Evolutionary conservation across 106 monocot species (phyloP).

Genomic region (Dendrobium nobile): DNA sequence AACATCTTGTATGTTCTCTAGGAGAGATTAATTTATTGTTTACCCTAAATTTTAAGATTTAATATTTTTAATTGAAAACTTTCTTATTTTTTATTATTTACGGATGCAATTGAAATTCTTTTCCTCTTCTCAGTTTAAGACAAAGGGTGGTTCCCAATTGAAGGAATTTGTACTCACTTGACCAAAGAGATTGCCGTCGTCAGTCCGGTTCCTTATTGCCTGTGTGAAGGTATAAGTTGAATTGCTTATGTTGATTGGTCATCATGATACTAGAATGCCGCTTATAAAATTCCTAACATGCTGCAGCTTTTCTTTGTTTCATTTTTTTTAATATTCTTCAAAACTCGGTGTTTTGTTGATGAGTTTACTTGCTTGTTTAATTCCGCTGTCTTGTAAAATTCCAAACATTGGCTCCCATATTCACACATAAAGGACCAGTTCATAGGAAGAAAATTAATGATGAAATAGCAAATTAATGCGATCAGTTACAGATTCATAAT

Average conservation of each 20-base stretch:
- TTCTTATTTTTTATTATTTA: neutral
- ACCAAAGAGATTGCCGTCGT: slow-evolving; percentile 99
- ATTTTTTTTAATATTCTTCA: neutral
- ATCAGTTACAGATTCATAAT: slow-evolving; percentile 1
- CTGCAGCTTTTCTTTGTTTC: neutral
- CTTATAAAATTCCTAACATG: neutral
- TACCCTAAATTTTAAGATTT: neutral
- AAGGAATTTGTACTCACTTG: slow-evolving; percentile 86
- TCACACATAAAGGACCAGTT: neutral
- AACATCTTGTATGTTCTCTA: neutral
- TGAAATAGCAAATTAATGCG: neutral
- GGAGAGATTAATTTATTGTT: neutral
- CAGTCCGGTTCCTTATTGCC: slow-evolving; percentile 83
- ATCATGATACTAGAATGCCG: neutral
- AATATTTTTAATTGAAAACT: neutral
- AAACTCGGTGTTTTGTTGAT: neutral
- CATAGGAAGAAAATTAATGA: neutral
- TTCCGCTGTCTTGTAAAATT: neutral
- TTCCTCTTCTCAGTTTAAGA: slow-evolving; percentile 65
- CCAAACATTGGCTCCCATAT: slow-evolving; percentile 1
- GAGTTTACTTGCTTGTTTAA: neutral
- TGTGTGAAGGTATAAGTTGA: slow-evolving; percentile 72
- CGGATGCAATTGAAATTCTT: neutral
- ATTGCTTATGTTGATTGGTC: neutral
- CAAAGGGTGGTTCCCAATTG: slow-evolving; percentile 92